Evolutionary conservation across 371 early-diverging fungal species (phyloP).

Genomic region (Parasitella parasitica): DNA sequence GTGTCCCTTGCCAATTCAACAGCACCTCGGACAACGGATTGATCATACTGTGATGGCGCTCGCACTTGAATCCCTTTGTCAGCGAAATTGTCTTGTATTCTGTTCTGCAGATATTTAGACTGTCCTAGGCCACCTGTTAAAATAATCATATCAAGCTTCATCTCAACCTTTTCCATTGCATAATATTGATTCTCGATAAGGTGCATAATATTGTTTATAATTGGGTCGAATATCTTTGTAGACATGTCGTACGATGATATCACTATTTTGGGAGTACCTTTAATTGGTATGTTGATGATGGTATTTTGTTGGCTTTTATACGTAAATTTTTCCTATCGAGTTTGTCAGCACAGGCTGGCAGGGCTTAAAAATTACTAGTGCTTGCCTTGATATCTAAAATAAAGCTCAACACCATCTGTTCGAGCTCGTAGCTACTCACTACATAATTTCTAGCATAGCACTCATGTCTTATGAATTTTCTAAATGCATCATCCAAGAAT

Average conservation of each 20-base stretch:
- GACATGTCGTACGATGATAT: constrained; percentile 2
- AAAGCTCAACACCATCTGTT: constrained; percentile 33
- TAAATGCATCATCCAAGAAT: constrained; percentile 49
- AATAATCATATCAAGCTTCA: constrained; percentile 10
- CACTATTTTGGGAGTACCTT: background rate
- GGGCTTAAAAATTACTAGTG: too few relatives aligned
- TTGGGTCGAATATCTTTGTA: constrained; percentile 11
- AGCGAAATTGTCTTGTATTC: background rate
- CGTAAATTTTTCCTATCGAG: background rate
- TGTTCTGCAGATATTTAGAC: constrained; percentile 7
- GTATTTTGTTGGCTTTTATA: background rate
- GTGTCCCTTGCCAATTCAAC: constrained; percentile 9
- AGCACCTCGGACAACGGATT: constrained; percentile 15
- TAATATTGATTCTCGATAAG: background rate
- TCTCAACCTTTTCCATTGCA: background rate
- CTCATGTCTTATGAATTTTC: constrained; percentile 29
- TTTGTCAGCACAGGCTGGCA: background rate
- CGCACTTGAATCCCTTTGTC: background rate
- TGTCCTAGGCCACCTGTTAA: constrained; percentile 17
- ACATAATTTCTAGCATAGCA: constrained; percentile 24
- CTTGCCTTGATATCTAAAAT: constrained; percentile 34
- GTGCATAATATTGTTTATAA: background rate
- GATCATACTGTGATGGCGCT: constrained; percentile 3
- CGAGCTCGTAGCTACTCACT: constrained; percentile 27
- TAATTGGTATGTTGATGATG: background rate